Conservation (phyloP, 2,329 filamentous ascomycete species). For the Hymenotorrendiella dingleyae region DNA sequence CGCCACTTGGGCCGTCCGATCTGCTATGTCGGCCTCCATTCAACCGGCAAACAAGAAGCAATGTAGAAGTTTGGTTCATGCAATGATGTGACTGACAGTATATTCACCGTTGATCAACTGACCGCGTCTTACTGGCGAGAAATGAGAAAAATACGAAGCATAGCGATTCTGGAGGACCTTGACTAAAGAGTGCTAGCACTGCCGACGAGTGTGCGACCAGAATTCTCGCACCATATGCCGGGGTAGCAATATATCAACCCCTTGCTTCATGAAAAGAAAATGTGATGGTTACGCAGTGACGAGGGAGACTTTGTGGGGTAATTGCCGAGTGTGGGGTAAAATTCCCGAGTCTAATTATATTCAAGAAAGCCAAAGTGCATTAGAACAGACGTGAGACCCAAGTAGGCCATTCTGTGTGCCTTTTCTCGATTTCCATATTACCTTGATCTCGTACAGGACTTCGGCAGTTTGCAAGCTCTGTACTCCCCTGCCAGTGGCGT, state of each 20-base stretch:
- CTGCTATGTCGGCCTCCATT: too few species aligned
- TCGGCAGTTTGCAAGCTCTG: constrained; percentile 5
- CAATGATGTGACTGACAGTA: constrained; percentile 4
- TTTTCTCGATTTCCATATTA: constrained; percentile 4
- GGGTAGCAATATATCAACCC: too few species aligned
- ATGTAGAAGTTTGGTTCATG: not conserved
- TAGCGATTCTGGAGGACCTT: not conserved
- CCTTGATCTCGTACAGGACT: not conserved
- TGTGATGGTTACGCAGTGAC: too few species aligned
- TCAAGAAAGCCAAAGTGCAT: constrained; percentile 7
- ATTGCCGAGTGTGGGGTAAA: constrained; percentile 6
- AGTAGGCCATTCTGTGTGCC: not conserved
- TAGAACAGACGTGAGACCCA: constrained; percentile 3
- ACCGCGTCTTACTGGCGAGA: not conserved
- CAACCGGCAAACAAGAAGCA: not conserved
- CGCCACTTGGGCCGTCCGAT: too few species aligned
- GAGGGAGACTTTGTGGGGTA: constrained; percentile 3
- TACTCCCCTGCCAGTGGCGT: not conserved
- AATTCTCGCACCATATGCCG: too few species aligned
- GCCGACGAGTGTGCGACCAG: constrained; percentile 1
- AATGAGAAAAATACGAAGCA: not conserved
- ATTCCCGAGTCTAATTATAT: constrained; percentile 1
- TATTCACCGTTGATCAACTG: constrained; percentile 3
- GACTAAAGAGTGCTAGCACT: not conserved
- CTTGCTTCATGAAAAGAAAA: not conserved